Conservation (phyloP, 2,329 filamentous ascomycete species). For the Pseudocercospora crystallina region DNA sequence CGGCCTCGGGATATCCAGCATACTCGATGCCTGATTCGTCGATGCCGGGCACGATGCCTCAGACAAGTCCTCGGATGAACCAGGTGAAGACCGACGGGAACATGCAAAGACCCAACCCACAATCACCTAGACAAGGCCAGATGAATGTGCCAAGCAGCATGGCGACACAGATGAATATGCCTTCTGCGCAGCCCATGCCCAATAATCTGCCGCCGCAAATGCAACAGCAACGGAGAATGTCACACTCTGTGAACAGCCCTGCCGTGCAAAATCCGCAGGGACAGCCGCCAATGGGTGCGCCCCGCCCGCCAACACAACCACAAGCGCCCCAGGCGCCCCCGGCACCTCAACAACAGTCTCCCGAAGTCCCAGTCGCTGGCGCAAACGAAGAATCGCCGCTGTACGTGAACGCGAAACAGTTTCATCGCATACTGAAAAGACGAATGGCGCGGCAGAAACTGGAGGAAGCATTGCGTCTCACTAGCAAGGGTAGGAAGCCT, state of each 20-base stretch:
- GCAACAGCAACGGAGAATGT: constrained; percentile 62
- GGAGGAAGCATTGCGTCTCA: constrained; percentile 87
- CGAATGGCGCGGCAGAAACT: constrained; percentile 89
- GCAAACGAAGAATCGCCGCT: constrained; percentile 86
- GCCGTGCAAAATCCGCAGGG: constrained; percentile 38
- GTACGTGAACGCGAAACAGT: constrained; percentile 98
- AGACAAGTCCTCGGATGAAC: constrained; percentile 72
- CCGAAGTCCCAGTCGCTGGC: constrained; percentile 68
- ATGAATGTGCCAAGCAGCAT: constrained; percentile 51
- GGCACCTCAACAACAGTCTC: constrained; percentile 62
- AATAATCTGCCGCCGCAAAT: constrained; percentile 41
- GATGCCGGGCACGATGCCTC: constrained; percentile 63
- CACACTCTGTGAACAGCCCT: constrained; percentile 72
- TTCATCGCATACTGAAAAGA: constrained; percentile 93
- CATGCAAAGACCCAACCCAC: constrained; percentile 64
- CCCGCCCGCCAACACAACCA: constrained; percentile 69
- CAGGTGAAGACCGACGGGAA: constrained; percentile 60
- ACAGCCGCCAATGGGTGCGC: constrained; percentile 54
- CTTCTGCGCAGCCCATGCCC: constrained; percentile 59
- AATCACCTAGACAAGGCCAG: constrained; percentile 70
- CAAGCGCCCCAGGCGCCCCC: constrained; percentile 53
- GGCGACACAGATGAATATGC: constrained; percentile 50
- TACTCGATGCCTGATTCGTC: constrained; percentile 68
- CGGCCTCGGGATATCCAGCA: constrained; percentile 78
- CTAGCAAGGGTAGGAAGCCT: constrained; percentile 92